Conservation (phyloP, 768 basidiomycete genomes). For the Hirschioporus abietinus region DNA sequence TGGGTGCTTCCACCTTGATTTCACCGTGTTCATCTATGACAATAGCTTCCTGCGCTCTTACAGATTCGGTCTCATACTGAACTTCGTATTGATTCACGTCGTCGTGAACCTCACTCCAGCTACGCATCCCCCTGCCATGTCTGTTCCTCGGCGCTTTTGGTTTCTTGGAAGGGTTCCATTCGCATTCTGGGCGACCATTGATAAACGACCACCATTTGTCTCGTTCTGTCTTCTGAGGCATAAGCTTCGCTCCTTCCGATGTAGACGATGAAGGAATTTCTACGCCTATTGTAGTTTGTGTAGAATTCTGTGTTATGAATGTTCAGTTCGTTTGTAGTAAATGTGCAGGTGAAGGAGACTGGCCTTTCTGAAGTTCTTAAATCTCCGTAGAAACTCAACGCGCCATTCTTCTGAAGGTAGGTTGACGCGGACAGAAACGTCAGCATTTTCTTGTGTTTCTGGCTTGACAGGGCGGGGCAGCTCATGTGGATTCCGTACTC, state of each 20-base stretch:
- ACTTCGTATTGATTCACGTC: slow-evolving; percentile 4
- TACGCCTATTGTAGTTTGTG: slow-evolving; percentile 54
- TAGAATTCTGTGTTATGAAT: slow-evolving; percentile 47
- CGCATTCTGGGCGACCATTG: slow-evolving; percentile 58
- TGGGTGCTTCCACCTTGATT: slow-evolving; percentile 30
- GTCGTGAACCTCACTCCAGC: slow-evolving; percentile 16
- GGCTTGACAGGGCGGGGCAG: slow-evolving; percentile 14
- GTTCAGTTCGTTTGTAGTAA: slow-evolving; percentile 3
- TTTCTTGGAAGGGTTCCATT: slow-evolving; percentile 55
- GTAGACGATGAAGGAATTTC: slow-evolving; percentile 25
- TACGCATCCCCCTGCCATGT: slow-evolving; percentile 26
- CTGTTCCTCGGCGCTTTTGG: slow-evolving; percentile 22
- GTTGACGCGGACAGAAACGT: slow-evolving; percentile 18
- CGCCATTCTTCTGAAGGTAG: slow-evolving; percentile 66
- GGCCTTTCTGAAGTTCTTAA: slow-evolving; percentile 64
- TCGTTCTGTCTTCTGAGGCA: slow-evolving; percentile 69
- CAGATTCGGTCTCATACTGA: background rate
- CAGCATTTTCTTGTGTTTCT: slow-evolving; percentile 12
- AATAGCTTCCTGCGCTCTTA: slow-evolving; percentile 21
- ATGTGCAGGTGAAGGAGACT: slow-evolving; percentile 10
- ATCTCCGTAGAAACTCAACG: slow-evolving; percentile 46
- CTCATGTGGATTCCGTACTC: slow-evolving; percentile 67
- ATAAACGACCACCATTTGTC: slow-evolving; percentile 80
- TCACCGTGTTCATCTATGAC: slow-evolving; percentile 39
- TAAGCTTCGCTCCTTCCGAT: slow-evolving; percentile 26